These are phyloP conservation scores for Clavariopsis aquatica DNA, from an alignment of 495 filamentous ascomycete species.

Conservation along the genomic window DNA sequence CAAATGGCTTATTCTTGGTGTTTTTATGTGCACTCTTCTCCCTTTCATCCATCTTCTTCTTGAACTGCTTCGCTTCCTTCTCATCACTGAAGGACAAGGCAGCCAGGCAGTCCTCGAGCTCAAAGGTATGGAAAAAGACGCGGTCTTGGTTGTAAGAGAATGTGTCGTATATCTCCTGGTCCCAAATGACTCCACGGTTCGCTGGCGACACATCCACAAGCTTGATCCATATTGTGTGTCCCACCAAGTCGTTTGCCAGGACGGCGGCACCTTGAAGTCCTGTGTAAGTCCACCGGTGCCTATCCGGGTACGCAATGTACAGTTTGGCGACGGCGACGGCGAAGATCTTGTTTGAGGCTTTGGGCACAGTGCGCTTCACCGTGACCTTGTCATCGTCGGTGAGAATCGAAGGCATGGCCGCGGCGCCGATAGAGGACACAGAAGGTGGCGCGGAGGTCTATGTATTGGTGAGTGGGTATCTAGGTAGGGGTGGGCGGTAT, in stretches of 20 bases:
- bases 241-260: conserved; percentile 88
- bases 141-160: conserved; percentile 95
- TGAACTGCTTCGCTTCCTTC: conserved; percentile 92
- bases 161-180: conserved; percentile 93
- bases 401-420: conserved; percentile 81
- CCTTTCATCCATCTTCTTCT: conserved; percentile 90
- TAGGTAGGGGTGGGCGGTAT: neutral
- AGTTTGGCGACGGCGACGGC: conserved; percentile 90
- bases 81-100: conserved; percentile 91
- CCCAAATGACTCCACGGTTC: conserved; percentile 91
- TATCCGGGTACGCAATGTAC: conserved; percentile 89
- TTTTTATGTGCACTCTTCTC: conserved; percentile 91
- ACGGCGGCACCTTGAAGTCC: conserved; percentile 93
- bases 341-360: conserved; percentile 91
- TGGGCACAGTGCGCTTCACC: conserved; percentile 88
- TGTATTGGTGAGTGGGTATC: neutral
- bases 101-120: conserved; percentile 86
- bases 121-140: conserved; percentile 95
- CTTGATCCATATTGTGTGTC: conserved; percentile 95
- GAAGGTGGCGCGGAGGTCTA: neutral
- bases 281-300: conserved; percentile 86
- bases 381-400: conserved; percentile 89
- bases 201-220: conserved; percentile 88
- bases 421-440: neutral
- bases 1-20: conserved; percentile 75